Evolutionary conservation across 805 yeast genomes (phyloP).

Genomic region (Kuraishia cidri): DNA sequence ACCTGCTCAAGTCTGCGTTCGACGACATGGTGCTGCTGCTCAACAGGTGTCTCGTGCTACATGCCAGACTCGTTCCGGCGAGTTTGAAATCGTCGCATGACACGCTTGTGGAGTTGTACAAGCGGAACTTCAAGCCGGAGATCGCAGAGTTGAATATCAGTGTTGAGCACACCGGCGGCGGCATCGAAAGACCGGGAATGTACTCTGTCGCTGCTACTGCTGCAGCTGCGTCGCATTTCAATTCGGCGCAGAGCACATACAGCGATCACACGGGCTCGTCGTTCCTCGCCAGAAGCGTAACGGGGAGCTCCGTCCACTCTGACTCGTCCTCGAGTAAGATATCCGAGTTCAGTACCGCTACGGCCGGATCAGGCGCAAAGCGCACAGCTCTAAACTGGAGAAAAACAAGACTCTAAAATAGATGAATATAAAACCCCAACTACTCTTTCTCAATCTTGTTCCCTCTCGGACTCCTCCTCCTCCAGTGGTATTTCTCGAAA

Average conservation of each 20-base stretch:
- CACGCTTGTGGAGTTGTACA: conserved; percentile 54
- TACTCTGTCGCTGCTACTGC: too few species aligned
- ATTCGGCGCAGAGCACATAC: neutral
- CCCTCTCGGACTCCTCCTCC: too few species aligned
- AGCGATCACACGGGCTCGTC: neutral
- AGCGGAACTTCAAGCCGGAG: conserved; percentile 60
- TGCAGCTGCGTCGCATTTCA: neutral
- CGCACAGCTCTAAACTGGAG: conserved; percentile 3
- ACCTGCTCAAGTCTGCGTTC: conserved; percentile 39
- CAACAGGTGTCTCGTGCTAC: conserved; percentile 57
- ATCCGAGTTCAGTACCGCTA: neutral
- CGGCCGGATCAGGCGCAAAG: conserved; percentile 1
- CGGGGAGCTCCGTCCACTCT: neutral
- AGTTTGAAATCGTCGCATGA: conserved; percentile 55
- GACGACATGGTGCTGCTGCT: conserved; percentile 60
- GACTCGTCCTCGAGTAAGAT: conserved; percentile 2
- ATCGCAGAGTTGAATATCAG: conserved; percentile 32
- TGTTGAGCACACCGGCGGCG: conserved; percentile 2
- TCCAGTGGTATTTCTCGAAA: too few species aligned
- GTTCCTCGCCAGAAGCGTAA: neutral
- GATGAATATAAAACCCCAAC: neutral
- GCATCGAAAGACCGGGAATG: too few species aligned
- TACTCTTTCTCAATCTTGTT: too few species aligned
- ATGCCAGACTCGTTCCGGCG: conserved; percentile 53
- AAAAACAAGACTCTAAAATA: neutral